Conservation (phyloP, 2,329 filamentous ascomycete species). For the Aspergillus tanneri region DNA sequence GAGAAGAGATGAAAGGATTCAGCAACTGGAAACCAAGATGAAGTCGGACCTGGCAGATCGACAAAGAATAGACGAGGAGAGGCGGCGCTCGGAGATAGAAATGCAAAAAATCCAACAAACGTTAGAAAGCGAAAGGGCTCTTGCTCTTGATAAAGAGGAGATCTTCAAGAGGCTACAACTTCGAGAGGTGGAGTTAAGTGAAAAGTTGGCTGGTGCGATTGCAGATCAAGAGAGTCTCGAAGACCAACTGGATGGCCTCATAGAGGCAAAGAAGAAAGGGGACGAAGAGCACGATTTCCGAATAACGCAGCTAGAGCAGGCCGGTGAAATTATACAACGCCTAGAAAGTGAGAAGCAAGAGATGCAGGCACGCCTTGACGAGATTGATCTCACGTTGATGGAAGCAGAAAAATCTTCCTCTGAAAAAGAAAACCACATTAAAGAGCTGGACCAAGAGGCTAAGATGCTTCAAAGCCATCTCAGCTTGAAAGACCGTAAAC, state of each 20-base stretch:
- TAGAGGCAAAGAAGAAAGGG: conserved; percentile 83
- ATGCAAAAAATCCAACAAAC: conserved; percentile 89
- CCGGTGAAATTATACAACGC: conserved; percentile 78
- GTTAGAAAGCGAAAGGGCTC: conserved; percentile 89
- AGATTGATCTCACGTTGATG: conserved; percentile 69
- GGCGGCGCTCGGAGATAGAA: conserved; percentile 80
- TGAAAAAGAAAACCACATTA: conserved; percentile 73
- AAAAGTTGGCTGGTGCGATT: conserved; percentile 87
- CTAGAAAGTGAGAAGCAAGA: conserved; percentile 84
- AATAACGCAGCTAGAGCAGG: conserved; percentile 83
- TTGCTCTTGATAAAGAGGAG: conserved; percentile 96
- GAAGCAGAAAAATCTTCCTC: conserved; percentile 70
- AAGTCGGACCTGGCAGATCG: conserved; percentile 70
- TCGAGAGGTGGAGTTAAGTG: conserved; percentile 86
- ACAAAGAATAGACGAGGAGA: conserved; percentile 83
- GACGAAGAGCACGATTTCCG: conserved; percentile 80
- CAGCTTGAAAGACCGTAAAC: conserved; percentile 82
- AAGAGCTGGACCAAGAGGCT: conserved; percentile 75
- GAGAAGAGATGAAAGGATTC: conserved; percentile 90
- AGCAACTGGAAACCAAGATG: conserved; percentile 81
- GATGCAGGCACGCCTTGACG: conserved; percentile 64
- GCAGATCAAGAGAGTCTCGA: conserved; percentile 93
- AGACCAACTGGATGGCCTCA: conserved; percentile 84
- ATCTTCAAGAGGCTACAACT: conserved; percentile 95
- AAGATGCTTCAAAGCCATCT: conserved; percentile 91